Evolutionary conservation across 257 asterid species (phyloP).

Genomic region (Datura wrightii): DNA sequence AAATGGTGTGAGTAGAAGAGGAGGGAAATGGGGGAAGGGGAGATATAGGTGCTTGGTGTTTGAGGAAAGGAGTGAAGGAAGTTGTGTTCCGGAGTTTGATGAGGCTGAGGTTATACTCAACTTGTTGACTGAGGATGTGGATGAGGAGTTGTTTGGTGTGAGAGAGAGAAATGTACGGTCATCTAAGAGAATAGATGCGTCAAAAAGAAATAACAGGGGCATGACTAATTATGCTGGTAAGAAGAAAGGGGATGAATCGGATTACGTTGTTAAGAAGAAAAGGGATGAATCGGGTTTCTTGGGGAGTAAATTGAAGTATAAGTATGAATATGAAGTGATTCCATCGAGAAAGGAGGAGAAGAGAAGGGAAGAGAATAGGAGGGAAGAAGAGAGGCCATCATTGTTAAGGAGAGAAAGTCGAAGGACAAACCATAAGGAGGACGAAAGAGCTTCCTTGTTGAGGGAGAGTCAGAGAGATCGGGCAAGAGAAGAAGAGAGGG

Average conservation of each 20-base stretch:
- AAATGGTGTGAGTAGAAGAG: conserved; percentile 47
- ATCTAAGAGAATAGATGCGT: conserved; percentile 49
- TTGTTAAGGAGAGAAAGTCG: conserved; percentile 23
- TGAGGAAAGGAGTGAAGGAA: conserved; percentile 56
- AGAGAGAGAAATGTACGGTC: conserved; percentile 48
- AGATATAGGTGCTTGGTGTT: conserved; percentile 46
- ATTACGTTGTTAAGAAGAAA: conserved; percentile 44
- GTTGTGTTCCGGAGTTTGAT: conserved; percentile 45
- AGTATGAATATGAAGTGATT: conserved; percentile 40
- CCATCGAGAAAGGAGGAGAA: conserved; percentile 48
- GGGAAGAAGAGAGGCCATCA: conserved; percentile 19
- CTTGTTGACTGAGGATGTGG: conserved; percentile 68
- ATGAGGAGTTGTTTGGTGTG: conserved; percentile 54
- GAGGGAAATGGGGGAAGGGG: conserved; percentile 52
- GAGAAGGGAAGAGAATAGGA: conserved; percentile 49
- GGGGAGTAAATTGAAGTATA: conserved; percentile 45
- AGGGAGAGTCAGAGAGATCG: conserved; percentile 27
- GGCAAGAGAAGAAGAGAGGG: conserved; percentile 36
- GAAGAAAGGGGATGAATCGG: conserved; percentile 49
- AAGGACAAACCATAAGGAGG: conserved; percentile 31
- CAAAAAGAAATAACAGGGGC: conserved; percentile 45
- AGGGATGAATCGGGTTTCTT: conserved; percentile 44
- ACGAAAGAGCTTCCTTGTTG: conserved; percentile 12
- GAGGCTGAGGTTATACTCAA: conserved; percentile 86
- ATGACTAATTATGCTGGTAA: conserved; percentile 35